Evolutionary conservation across 1,139 yeast genomes (phyloP).

Genomic region (Sporopachydermia cereana): DNA sequence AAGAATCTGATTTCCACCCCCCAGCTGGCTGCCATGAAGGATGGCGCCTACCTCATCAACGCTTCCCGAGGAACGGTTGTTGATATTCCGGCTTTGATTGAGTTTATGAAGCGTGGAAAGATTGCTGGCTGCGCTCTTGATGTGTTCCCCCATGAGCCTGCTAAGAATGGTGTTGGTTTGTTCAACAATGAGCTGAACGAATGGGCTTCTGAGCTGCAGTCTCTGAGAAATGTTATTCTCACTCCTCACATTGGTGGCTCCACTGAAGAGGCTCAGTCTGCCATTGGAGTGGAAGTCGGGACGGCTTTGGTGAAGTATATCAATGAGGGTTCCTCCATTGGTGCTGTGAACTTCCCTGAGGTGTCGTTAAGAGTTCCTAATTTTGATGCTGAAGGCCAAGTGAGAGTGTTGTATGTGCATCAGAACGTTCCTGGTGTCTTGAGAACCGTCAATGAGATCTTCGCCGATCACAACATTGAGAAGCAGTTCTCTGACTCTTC

Average conservation of each 20-base stretch:
- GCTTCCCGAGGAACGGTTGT: slow-evolving; percentile 98
- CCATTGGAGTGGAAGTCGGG: slow-evolving; percentile 94
- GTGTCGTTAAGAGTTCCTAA: slow-evolving; percentile 84
- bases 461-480: slow-evolving; percentile 91
- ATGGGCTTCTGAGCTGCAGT: slow-evolving; percentile 76
- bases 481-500: slow-evolving; percentile 94
- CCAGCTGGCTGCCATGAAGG: slow-evolving; percentile 93
- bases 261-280: slow-evolving; percentile 97
- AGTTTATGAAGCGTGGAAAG: slow-evolving; percentile 86
- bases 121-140: slow-evolving; percentile 97
- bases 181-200: slow-evolving; percentile 62
- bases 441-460: slow-evolving; percentile 91
- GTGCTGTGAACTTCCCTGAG: slow-evolving; percentile 99
- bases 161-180: slow-evolving; percentile 82
- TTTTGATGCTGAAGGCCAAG: slow-evolving; percentile 73
- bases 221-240: slow-evolving; percentile 78
- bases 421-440: slow-evolving; percentile 98
- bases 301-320: slow-evolving; percentile 78
- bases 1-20: slow-evolving; percentile 80
- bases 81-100: slow-evolving; percentile 86
- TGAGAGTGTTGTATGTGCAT: slow-evolving; percentile 91
- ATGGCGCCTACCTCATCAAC: slow-evolving; percentile 87
- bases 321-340: slow-evolving; percentile 92
- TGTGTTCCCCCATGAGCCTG: slow-evolving; percentile 96
- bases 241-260: slow-evolving; percentile 99